These are phyloP conservation scores for Arxiozyma slooffiae DNA, from an alignment of 1,139 yeast species.

Conservation along the genomic window DNA sequence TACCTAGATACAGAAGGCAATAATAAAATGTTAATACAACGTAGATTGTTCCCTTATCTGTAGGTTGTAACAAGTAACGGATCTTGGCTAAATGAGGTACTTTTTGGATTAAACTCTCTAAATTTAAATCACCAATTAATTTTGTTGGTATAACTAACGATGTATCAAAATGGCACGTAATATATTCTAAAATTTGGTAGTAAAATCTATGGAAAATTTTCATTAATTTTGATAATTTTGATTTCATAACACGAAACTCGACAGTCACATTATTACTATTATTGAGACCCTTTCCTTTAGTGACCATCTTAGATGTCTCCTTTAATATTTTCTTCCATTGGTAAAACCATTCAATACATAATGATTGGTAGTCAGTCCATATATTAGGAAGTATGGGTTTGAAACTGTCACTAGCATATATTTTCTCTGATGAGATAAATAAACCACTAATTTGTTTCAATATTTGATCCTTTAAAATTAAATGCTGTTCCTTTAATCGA, in stretches of 20 bases:
- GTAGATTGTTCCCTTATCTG: neutral
- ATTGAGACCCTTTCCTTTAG: neutral
- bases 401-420: neutral
- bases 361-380: neutral
- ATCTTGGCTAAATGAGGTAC: neutral
- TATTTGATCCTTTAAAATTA: neutral
- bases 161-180: constrained; percentile 4
- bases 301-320: neutral
- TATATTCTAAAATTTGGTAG: constrained; percentile 4
- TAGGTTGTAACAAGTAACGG: neutral
- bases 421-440: neutral
- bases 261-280: neutral
- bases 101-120: neutral
- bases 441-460: neutral
- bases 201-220: constrained; percentile 22
- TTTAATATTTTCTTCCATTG: constrained; percentile 1
- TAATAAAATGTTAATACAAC: neutral
- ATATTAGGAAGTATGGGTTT: neutral
- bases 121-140: neutral
- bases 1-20: constrained; percentile 3
- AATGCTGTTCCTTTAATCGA: neutral
- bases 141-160: constrained; percentile 1
- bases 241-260: constrained; percentile 2
- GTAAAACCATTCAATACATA: constrained; percentile 1
- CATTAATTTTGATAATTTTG: neutral